Percentiles rank a stretch among this genome's conserved stretches.
phyloP scores from a whole-genome alignment of 2,329 filamentous ascomycete species.

The Penicillium thymicola region DNA sequence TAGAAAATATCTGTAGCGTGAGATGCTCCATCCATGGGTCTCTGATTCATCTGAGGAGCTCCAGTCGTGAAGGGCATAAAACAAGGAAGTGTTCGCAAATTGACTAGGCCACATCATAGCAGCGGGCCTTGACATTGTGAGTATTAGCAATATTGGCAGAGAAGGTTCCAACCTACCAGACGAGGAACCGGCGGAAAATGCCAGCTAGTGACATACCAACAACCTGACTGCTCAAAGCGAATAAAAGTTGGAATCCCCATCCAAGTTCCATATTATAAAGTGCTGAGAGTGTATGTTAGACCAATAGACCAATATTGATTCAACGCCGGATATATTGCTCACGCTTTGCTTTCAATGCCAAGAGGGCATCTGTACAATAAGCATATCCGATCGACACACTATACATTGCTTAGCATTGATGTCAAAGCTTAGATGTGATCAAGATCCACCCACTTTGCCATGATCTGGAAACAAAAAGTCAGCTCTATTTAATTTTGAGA shows the following conservation, averaged over 20 bases:
- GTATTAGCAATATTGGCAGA: background rate
- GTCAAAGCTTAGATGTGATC: background rate
- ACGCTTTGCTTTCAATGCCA: constrained; percentile 26
- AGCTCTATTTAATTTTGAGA: background rate
- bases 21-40: constrained; percentile 61
- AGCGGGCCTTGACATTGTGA: constrained; percentile 37
- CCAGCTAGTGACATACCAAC: constrained; percentile 62
- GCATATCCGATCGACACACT: constrained; percentile 28
- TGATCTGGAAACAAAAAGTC: constrained; percentile 8
- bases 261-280: constrained; percentile 23
- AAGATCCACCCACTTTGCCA: constrained; percentile 15
- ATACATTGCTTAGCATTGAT: background rate
- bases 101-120: constrained; percentile 69
- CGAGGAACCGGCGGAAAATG: constrained; percentile 63
- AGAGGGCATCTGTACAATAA: constrained; percentile 27
- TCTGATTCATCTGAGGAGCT: constrained; percentile 50
- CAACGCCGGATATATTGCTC: background rate
- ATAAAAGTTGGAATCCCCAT: constrained; percentile 27
- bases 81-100: constrained; percentile 60
- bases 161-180: constrained; percentile 30
- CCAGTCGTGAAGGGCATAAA: constrained; percentile 69
- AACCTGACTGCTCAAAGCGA: constrained; percentile 39
- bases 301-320: background rate
- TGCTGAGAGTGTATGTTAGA: constrained; percentile 8
- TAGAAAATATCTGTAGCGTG: constrained; percentile 61